Evolutionary conservation across 768 basidiomycete species (phyloP).

Genomic region (Collybia mongolica): DNA sequence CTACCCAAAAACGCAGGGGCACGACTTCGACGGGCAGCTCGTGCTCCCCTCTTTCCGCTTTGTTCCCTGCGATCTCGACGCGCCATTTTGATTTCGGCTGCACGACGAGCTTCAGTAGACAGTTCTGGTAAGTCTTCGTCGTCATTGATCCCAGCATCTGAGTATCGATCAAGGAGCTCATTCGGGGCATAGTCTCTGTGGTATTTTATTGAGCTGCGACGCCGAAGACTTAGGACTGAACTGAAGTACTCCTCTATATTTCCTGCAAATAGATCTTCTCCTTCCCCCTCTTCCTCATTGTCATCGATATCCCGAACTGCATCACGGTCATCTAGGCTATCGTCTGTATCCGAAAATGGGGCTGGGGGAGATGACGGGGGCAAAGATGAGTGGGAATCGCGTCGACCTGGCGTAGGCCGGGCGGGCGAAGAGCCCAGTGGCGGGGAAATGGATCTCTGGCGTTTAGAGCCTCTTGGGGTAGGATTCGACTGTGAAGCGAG

Average conservation of each 20-base stretch:
- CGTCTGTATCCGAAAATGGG: conserved; percentile 86
- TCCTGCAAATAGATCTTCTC: conserved; percentile 93
- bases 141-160: conserved; percentile 85
- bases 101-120: conserved; percentile 68
- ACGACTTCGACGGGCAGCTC: conserved; percentile 76
- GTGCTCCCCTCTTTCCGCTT: conserved; percentile 62
- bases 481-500: conserved; percentile 26
- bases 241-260: conserved; percentile 62
- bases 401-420: conserved; percentile 43
- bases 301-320: conserved; percentile 65
- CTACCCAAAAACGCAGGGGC: conserved; percentile 87
- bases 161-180: conserved; percentile 81
- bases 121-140: conserved; percentile 67
- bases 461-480: conserved; percentile 58
- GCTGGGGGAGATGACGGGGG: conserved; percentile 85
- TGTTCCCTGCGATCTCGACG: conserved; percentile 79
- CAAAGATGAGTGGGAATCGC: conserved; percentile 69
- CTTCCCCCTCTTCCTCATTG: conserved; percentile 77
- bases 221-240: conserved; percentile 3
- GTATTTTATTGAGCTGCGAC: conserved; percentile 8
- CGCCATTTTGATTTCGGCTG: conserved; percentile 86
- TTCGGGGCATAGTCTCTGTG: conserved; percentile 85
- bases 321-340: conserved; percentile 71
- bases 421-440: conserved; percentile 49
- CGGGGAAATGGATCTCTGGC: conserved; percentile 58